These are phyloP conservation scores for Excoecaria agallocha DNA, from an alignment of 345 rosid species.

Conservation along the genomic window DNA sequence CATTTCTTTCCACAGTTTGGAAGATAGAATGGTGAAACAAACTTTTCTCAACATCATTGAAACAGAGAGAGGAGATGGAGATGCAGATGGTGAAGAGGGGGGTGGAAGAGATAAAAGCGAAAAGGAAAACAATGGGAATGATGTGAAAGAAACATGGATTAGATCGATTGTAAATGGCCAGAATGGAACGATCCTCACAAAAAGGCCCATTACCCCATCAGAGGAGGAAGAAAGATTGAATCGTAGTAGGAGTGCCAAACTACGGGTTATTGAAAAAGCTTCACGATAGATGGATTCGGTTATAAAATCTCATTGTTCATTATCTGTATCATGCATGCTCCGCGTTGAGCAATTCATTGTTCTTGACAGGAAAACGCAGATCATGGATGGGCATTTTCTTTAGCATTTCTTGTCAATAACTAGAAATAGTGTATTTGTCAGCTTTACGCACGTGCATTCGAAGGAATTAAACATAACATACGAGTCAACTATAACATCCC, in stretches of 20 bases:
- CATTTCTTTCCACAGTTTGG: constrained; percentile 92
- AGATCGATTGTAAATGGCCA: constrained; percentile 51
- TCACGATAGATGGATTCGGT: constrained; percentile 1
- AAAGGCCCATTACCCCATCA: constrained; percentile 88
- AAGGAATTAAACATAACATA: too few relatives aligned
- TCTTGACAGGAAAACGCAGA: background rate
- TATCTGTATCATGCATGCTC: background rate
- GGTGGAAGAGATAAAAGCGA: constrained; percentile 20
- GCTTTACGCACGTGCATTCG: too few relatives aligned
- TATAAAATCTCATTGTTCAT: background rate
- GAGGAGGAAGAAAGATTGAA: constrained; percentile 75
- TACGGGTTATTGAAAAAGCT: constrained; percentile 72
- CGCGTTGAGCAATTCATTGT: background rate
- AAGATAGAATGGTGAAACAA: constrained; percentile 88
- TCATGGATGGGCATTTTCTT: too few relatives aligned
- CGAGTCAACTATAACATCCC: too few relatives aligned
- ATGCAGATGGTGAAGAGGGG: constrained; percentile 21
- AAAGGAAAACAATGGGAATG: constrained; percentile 21
- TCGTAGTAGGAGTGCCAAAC: constrained; percentile 82
- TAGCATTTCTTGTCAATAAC: too few relatives aligned
- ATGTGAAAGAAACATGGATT: constrained; percentile 56
- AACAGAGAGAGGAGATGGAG: constrained; percentile 23
- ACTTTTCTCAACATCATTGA: constrained; percentile 71
- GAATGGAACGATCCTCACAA: constrained; percentile 72
- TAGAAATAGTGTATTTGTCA: too few relatives aligned